A percentile compares a stretch with the other conserved stretches of the same genome.
Conservation (phyloP, 2,329 filamentous ascomycete species). For the Penicillium nordicum region DNA sequence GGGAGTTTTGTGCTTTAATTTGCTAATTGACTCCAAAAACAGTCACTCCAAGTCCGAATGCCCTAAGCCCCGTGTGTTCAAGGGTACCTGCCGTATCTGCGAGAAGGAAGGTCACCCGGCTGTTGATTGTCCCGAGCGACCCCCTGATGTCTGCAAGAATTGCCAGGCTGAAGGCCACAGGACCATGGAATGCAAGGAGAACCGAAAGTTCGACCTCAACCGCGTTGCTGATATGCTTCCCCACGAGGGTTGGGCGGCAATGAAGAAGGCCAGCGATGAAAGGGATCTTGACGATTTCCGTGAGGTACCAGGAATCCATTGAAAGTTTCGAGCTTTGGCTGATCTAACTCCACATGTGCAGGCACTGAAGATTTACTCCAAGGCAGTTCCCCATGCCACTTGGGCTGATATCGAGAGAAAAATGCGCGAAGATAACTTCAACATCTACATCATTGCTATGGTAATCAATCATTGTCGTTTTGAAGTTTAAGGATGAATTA, state of each 20-base stretch:
- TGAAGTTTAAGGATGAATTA: background rate
- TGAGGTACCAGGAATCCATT: conserved; percentile 29
- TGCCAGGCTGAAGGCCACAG: conserved; percentile 46
- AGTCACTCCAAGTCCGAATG: conserved; percentile 35
- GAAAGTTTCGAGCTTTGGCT: conserved; percentile 1
- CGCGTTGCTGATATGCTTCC: conserved; percentile 47
- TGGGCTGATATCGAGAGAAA: conserved; percentile 51
- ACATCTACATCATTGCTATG: conserved; percentile 52
- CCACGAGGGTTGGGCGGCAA: conserved; percentile 49
- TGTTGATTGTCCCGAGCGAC: conserved; percentile 44
- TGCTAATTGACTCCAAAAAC: background rate
- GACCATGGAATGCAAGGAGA: conserved; percentile 44
- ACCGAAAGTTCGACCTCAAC: conserved; percentile 44
- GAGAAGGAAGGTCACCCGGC: conserved; percentile 47
- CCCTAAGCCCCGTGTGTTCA: conserved; percentile 47
- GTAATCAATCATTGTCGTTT: conserved; percentile 26
- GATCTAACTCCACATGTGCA: conserved; percentile 17
- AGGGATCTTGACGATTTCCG: conserved; percentile 53
- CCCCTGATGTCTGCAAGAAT: conserved; percentile 46
- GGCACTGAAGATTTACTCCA: conserved; percentile 51
- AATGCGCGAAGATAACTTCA: conserved; percentile 48
- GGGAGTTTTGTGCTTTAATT: background rate
- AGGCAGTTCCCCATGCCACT: conserved; percentile 45
- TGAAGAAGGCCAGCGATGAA: conserved; percentile 49
- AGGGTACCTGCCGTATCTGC: conserved; percentile 46